Evolutionary conservation across 2,329 filamentous ascomycete species (phyloP).

Genomic region (Periglandula ipomoeae): DNA sequence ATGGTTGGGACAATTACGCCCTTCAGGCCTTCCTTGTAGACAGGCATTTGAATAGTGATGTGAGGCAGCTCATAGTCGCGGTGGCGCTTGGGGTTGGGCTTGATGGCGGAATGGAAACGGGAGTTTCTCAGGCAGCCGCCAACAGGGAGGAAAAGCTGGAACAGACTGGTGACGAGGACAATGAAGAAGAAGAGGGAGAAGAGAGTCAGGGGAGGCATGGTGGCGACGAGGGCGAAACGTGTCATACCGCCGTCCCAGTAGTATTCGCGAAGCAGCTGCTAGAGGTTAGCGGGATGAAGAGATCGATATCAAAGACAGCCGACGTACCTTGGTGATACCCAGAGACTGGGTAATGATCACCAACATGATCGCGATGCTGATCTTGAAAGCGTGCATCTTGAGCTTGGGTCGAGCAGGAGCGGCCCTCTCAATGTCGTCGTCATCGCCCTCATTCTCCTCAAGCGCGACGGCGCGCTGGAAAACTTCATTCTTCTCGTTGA

Average conservation of each 20-base stretch:
- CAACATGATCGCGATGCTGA: conserved; percentile 18
- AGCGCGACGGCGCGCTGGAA: conserved; percentile 17
- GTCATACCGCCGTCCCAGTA: neutral
- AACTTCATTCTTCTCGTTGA: conserved; percentile 17
- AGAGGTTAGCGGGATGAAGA: neutral
- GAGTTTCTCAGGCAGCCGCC: conserved; percentile 18
- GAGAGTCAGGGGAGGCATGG: neutral
- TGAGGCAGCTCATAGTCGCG: conserved; percentile 30
- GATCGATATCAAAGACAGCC: neutral
- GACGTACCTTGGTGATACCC: conserved; percentile 16
- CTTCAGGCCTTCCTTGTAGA: conserved; percentile 30
- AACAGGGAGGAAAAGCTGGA: conserved; percentile 15
- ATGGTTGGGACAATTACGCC: conserved; percentile 44
- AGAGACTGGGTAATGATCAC: conserved; percentile 17
- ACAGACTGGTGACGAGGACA: conserved; percentile 16
- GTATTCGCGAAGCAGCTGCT: neutral
- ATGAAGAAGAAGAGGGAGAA: conserved; percentile 17
- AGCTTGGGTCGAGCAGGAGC: conserved; percentile 14
- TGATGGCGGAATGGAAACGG: conserved; percentile 18
- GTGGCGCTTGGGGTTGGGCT: conserved; percentile 18
- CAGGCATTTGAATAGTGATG: conserved; percentile 36
- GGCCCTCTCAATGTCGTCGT: conserved; percentile 15
- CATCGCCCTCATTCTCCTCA: conserved; percentile 16
- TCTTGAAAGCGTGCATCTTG: conserved; percentile 15
- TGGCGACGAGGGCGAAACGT: neutral